These are phyloP conservation scores for Psidium guajava DNA, from an alignment of 345 rosid genomes.

Conservation along the genomic window DNA sequence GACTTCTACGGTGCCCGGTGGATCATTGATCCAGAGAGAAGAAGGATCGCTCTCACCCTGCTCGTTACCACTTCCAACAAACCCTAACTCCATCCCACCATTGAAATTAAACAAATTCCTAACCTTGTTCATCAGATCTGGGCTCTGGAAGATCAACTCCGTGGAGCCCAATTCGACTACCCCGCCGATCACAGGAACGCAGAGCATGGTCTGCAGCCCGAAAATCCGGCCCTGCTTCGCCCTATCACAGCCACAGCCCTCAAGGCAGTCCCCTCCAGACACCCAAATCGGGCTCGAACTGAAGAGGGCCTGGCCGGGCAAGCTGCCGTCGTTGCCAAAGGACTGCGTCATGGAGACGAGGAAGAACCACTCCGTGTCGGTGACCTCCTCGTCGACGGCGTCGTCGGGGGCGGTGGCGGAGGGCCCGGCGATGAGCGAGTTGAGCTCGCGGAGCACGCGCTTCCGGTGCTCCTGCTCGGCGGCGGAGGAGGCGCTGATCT, in stretches of 20 bases:
- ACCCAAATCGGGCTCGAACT: conserved; percentile 54
- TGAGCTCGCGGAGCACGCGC: conserved; percentile 68
- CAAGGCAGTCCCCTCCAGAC: conserved; percentile 48
- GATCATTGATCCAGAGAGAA: conserved; percentile 64
- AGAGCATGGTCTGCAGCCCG: conserved; percentile 75
- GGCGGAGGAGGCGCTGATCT: conserved; percentile 20
- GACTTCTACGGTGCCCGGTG: conserved; percentile 26
- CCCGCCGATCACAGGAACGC: conserved; percentile 67
- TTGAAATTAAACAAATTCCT: conserved; percentile 50
- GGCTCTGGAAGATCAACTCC: conserved; percentile 53
- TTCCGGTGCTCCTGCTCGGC: conserved; percentile 79
- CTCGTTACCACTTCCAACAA: conserved; percentile 20
- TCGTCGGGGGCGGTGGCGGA: conserved; percentile 25
- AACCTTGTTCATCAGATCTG: conserved; percentile 72
- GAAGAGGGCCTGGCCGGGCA: conserved; percentile 71
- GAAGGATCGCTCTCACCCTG: conserved; percentile 84
- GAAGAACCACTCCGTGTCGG: conserved; percentile 97
- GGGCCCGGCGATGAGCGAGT: conserved; percentile 68
- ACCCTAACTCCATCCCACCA: conserved; percentile 37
- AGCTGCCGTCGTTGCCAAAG: conserved; percentile 48
- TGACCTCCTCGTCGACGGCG: conserved; percentile 79
- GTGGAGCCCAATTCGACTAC: conserved; percentile 89
- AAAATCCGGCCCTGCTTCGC: conserved; percentile 62
- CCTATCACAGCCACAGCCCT: conserved; percentile 53
- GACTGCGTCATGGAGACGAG: conserved; percentile 86